Percentiles rank a stretch among this genome's conserved stretches.
Evolutionary conservation across 1,284 basidiomycete species (phyloP).

Genomic region (Malassezia obtusa): DNA sequence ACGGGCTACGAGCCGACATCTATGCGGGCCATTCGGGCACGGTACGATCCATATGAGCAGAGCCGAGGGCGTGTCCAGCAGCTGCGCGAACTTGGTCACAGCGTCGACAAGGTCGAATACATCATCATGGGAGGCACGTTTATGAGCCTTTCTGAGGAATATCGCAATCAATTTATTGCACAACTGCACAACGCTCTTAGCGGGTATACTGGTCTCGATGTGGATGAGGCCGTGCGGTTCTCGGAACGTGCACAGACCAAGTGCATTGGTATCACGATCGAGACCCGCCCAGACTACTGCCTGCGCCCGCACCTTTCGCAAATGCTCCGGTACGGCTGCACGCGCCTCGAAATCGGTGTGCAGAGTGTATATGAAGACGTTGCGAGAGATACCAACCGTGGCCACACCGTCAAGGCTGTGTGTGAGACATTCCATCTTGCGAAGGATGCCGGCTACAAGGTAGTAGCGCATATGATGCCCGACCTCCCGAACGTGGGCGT

Average conservation of each 20-base stretch:
- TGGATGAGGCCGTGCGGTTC: constrained; percentile 96
- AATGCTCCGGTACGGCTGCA: constrained; percentile 98
- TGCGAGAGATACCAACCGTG: constrained; percentile 89
- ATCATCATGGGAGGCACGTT: constrained; percentile 99
- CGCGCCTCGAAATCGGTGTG: constrained; percentile 92
- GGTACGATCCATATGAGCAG: constrained; percentile 98
- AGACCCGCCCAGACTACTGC: constrained; percentile 97
- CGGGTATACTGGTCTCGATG: constrained; percentile 77
- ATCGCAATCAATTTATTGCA: constrained; percentile 83
- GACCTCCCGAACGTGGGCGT: constrained; percentile 87
- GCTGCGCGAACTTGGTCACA: constrained; percentile 84
- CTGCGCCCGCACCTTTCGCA: constrained; percentile 92
- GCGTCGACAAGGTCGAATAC: constrained; percentile 96
- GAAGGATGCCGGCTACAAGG: constrained; percentile 97
- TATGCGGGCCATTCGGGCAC: constrained; percentile 94
- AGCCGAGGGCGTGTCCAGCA: constrained; percentile 90
- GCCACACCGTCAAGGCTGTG: constrained; percentile 91
- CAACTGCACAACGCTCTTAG: constrained; percentile 94
- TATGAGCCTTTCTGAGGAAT: constrained; percentile 97
- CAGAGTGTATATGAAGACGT: constrained; percentile 99
- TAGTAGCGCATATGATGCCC: constrained; percentile 57
- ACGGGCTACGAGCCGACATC: constrained; percentile 92
- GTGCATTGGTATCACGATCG: constrained; percentile 97
- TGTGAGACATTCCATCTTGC: constrained; percentile 95
- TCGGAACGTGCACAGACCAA: constrained; percentile 96